phyloP scores from a whole-genome alignment of 2,329 filamentous ascomycete species.

The Diplodia intermedia region DNA sequence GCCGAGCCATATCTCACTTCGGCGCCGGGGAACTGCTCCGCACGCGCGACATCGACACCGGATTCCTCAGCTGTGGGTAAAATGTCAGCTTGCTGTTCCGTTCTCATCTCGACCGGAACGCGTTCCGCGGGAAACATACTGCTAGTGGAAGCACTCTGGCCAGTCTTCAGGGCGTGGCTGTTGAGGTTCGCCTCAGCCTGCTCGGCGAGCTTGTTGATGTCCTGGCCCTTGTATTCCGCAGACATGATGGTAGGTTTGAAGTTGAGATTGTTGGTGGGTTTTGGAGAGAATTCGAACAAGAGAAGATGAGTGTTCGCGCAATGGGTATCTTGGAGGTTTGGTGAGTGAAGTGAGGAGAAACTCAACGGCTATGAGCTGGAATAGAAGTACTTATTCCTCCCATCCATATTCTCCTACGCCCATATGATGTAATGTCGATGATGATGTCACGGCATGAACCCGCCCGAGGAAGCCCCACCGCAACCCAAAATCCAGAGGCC shows the following conservation, averaged over 20 bases:
- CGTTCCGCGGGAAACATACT: slow-evolving; percentile 42
- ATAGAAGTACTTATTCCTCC: not conserved
- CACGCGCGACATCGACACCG: slow-evolving; percentile 54
- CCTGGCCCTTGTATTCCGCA: slow-evolving; percentile 17
- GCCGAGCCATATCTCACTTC: slow-evolving; percentile 53
- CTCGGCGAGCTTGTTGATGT: slow-evolving; percentile 50
- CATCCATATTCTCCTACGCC: not conserved
- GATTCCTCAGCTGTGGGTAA: slow-evolving; percentile 51
- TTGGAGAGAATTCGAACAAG: not conserved
- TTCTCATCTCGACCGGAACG: no score
- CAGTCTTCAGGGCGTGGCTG: slow-evolving; percentile 48
- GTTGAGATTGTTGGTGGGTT: not conserved
- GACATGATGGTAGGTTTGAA: slow-evolving; percentile 4
- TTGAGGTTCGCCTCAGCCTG: slow-evolving; percentile 59
- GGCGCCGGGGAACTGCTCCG: slow-evolving; percentile 54
- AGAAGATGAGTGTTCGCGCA: not conserved
- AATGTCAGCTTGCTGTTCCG: not conserved
- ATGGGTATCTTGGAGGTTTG: not conserved
- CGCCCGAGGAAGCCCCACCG: not conserved
- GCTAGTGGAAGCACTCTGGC: slow-evolving; percentile 44
- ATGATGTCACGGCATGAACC: slow-evolving; percentile 14
- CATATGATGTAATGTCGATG: slow-evolving; percentile 14
- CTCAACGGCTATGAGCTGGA: not conserved
- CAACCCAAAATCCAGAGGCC: not conserved
- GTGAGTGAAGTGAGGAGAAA: not conserved